Conservation (phyloP, 1,284 basidiomycete genomes). For the Puccinia hordei region DNA sequence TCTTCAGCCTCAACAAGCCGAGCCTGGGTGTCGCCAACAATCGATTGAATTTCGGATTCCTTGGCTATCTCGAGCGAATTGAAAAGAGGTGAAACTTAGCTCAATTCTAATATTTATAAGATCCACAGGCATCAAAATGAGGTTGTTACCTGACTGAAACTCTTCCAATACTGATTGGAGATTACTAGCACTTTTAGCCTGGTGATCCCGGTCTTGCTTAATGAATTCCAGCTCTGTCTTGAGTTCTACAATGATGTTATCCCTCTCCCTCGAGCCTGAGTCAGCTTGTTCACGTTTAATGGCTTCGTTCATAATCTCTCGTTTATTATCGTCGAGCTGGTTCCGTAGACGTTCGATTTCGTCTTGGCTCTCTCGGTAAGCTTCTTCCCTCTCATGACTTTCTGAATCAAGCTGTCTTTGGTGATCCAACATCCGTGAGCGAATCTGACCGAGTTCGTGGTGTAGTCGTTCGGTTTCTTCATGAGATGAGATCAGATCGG, state of each 20-base stretch:
- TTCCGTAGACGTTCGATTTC: conserved; percentile 80
- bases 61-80: conserved; percentile 60
- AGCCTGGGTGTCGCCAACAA: conserved; percentile 76
- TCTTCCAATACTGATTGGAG: conserved; percentile 90
- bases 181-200: conserved; percentile 76
- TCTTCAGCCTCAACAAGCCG: conserved; percentile 72
- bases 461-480: conserved; percentile 72
- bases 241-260: conserved; percentile 71
- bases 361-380: conserved; percentile 74
- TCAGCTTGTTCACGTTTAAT: conserved; percentile 71
- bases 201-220: conserved; percentile 67
- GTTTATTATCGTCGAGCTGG: conserved; percentile 86
- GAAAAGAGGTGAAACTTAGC: conserved; percentile 41
- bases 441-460: conserved; percentile 67
- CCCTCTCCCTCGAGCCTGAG: conserved; percentile 65
- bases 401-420: conserved; percentile 65
- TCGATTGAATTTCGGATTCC: conserved; percentile 67
- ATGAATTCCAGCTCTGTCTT: conserved; percentile 66
- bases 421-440: conserved; percentile 63
- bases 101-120: not conserved
- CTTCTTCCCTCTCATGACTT: conserved; percentile 72
- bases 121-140: not conserved
- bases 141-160: conserved; percentile 78
- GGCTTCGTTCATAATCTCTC: conserved; percentile 72
- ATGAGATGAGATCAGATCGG: conserved; percentile 73